Evolutionary conservation across 371 early-diverging fungal species (phyloP).

Genomic region (Rhizopus stolonifer): DNA sequence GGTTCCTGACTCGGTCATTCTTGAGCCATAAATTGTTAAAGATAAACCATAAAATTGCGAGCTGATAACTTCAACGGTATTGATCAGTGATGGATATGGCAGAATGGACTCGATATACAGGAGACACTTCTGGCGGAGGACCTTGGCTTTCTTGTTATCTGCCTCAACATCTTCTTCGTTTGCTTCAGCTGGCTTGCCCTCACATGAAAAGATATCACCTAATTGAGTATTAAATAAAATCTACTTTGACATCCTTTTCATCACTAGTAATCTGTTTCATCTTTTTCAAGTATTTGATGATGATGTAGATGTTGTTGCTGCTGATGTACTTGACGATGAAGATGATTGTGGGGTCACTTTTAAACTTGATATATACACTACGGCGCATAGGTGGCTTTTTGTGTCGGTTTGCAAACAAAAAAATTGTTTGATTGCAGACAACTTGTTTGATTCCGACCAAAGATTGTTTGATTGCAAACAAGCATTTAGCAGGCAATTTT

Average conservation of each 20-base stretch:
- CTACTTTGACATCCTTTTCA: slow-evolving; percentile 16
- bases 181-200: slow-evolving; percentile 13
- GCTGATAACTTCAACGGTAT: slow-evolving; percentile 14
- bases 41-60: slow-evolving; percentile 9
- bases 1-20: slow-evolving; percentile 14
- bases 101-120: slow-evolving; percentile 7
- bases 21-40: slow-evolving; percentile 20
- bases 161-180: slow-evolving; percentile 12
- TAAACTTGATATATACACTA: no score
- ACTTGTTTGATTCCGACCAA: no score
- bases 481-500: no score
- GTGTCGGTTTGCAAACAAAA: no score
- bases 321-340: no score
- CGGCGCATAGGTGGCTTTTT: no score
- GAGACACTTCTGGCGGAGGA: slow-evolving; percentile 12
- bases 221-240: slow-evolving; percentile 13
- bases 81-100: slow-evolving; percentile 10
- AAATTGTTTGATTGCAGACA: no score
- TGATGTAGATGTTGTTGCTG: no score
- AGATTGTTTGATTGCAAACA: no score
- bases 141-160: slow-evolving; percentile 13
- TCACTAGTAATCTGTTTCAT: slow-evolving; percentile 9
- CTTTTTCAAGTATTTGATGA: slow-evolving; percentile 19
- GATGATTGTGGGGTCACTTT: no score
- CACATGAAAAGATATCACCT: slow-evolving; percentile 12